Base-by-base conservation (phyloP, 2,329 filamentous ascomycete genomes). In the Stemphylium beticola region DNA sequence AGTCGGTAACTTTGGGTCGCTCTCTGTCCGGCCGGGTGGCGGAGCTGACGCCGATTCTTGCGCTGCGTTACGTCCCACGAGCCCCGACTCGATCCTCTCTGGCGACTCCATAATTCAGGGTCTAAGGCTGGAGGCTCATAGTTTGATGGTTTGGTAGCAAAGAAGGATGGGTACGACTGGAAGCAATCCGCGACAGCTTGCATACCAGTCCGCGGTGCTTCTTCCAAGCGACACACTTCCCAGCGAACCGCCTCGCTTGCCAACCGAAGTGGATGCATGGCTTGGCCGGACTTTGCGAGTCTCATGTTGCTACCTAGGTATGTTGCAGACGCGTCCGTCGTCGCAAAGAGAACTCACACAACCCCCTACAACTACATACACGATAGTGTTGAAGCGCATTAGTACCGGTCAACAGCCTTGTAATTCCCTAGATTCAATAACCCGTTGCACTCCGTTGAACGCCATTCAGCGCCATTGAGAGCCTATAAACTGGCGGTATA, bases 161-260 rank as follows among this genome's bases (percentile, higher is more conserved):
- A 44, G 45, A 46, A 55, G 48, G 54, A 38, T 41, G 50, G 33
- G 48, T 22, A 33, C 40, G 44, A 37, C 51, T 32, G 22, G n/a
- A 36, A 41, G 12, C 43, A 53, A 42, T 49, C 33, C 39, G 46
- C 37, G 22, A 32, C 42, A 36, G 26, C 38, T 41, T 37, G 44
- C 48, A 46, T 32, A 22, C n/a, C 40, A 33, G 10, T 15, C 18
- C 37, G 43, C 47, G 29, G 31, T 36, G 52, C 29, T 46, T 36
- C 47, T 51, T 47, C 22, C 34, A 41, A 22, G 29, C 12, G 46
- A 46, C 22, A 41, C 29, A 47, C 24, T 17, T 20, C 43, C 45
- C 38, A 34, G 36, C 33, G 37, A 29, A 36, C 39, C 36, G 47
- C 49, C 56, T 67, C 65, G 65, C 58, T 64, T 67, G 57, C 59